Base-by-base conservation (phyloP, 805 yeast genomes). In the Brettanomyces naardenensis region DNA sequence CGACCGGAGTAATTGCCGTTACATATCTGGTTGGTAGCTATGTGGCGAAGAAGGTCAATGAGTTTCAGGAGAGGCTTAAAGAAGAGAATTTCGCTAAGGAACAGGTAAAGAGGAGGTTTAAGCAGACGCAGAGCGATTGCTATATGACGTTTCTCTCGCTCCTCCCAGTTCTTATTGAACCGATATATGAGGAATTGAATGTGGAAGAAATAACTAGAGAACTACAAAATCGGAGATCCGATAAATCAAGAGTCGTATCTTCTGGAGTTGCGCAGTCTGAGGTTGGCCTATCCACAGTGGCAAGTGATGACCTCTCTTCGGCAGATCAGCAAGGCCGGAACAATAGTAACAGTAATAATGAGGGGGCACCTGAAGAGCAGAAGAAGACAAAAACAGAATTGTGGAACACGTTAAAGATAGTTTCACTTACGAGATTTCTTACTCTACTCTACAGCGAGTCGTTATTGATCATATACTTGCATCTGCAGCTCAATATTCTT, bases 81-180 rank as follows among this genome's bases (percentile, higher is more conserved):
- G 74, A 75, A 45, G 82, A 78, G 57, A 69, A 74, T 31, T 69
- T 74, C 37, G 73, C 82, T 18, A 66, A 71, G 36, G 85, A 78
- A 45, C 81, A 77, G 48, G 81, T 89, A 42, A 80, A 80, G 48
- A 70, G 92, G 48, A 65, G 97, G 41, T 90, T 88, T 51, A 78
- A 82, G 36, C 96, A 88, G 64, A 90, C 96, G 9, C 97, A 89
- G 53, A 79, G 80, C 48, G 97, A 90, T 59, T 85, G 95, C 33
- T 69, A 82, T 37, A 78, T 77, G 62, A 90, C 97, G 0, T 75
- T 89, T 37, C 67, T 84, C 54, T 89, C 94, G 4, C 68, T 90
- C 44, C 65, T 85, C 35, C 95, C 95, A 2, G 85, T 86, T 4
- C 64, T 89, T 31, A 69, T 79, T 5, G 70, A 70, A 22, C 86